Conservation (phyloP, 1,139 yeast species). For the Pichia sp. region DNA sequence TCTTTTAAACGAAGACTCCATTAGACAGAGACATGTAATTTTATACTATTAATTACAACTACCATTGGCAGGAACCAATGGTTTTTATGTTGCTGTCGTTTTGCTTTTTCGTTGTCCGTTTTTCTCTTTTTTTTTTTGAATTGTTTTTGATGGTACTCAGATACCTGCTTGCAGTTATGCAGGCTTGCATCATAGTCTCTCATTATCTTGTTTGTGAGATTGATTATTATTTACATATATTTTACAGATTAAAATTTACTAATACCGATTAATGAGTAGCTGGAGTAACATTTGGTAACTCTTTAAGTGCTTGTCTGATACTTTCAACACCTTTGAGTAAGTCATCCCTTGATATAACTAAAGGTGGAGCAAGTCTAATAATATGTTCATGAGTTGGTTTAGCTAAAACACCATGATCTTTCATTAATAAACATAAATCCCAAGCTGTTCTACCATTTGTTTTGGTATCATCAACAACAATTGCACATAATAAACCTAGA, state of each 20-base stretch:
- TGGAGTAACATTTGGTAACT: constrained; percentile 49
- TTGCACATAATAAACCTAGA: constrained; percentile 80
- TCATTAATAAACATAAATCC: constrained; percentile 90
- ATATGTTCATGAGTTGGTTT: constrained; percentile 96
- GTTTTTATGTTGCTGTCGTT: too few species aligned
- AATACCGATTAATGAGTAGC: constrained; percentile 31
- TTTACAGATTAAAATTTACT: not conserved
- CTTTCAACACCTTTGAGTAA: constrained; percentile 71
- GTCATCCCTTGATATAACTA: constrained; percentile 85
- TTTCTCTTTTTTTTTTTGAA: too few species aligned
- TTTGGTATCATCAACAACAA: constrained; percentile 79
- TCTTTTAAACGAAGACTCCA: not conserved
- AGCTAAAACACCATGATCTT: constrained; percentile 82
- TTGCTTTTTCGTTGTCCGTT: too few species aligned
- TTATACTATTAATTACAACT: constrained; percentile 1
- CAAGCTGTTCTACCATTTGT: constrained; percentile 91
- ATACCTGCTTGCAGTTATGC: too few species aligned
- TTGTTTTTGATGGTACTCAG: too few species aligned
- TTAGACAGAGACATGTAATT: constrained; percentile 1
- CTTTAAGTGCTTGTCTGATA: constrained; percentile 54
- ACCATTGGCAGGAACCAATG: too few species aligned
- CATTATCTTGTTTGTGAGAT: too few species aligned
- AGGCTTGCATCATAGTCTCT: too few species aligned
- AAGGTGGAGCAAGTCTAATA: constrained; percentile 93
- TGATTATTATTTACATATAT: not conserved